Evolutionary conservation across 208 protist species (phyloP), one percentile per base, ranked within the genome.

Genomic region (Leishmania martiniquensis): DNA sequence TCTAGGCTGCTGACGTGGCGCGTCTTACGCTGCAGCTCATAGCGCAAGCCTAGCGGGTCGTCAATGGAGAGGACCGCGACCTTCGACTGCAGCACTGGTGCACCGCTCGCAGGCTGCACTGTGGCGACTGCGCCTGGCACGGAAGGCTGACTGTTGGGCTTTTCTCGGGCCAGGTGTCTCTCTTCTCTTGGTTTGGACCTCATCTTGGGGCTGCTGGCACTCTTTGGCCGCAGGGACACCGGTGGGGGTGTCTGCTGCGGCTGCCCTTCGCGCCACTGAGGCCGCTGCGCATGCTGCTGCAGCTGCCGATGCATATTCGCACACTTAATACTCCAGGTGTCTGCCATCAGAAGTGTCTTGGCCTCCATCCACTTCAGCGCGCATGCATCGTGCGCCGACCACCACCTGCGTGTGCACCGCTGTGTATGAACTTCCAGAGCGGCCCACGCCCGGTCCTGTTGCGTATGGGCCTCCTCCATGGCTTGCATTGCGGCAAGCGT

Each of bases 11-110:
- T 77, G 49, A 87, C 83, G 59, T 76, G 78, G 1, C 85, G 73
- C 12, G 70, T 57, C 73, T 88, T 88, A 63, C 80, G 69, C 60
- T 82, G 76, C 55, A 88, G 78, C 66, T 91, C 83, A 60, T 88
- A 76, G 5, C 52, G 63, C 42, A 89, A 57, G 32, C 76, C 84
- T 60, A 84, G 77, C 29, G 87, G 84, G 44, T 87, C 77, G 51
- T 88, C 60, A 12, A 81, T 45, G 37, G 82, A 76, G 63, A 85
- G 49, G 39, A 79, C n/a, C 37, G 79, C 29, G 57, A 83, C 63
- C 42, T 83, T 74, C 32, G 73, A 68, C 13, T 71, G 29, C 39
- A 55, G 2, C 25, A 15, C 13, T 7, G 47, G 29, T 51, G 15
- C 29, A 39, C 0, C 13, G 49, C n/a, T 52, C 57, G 37, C 37